Base-by-base conservation (phyloP, 495 filamentous ascomycete genomes). In the Talaromyces nanjingensis region DNA sequence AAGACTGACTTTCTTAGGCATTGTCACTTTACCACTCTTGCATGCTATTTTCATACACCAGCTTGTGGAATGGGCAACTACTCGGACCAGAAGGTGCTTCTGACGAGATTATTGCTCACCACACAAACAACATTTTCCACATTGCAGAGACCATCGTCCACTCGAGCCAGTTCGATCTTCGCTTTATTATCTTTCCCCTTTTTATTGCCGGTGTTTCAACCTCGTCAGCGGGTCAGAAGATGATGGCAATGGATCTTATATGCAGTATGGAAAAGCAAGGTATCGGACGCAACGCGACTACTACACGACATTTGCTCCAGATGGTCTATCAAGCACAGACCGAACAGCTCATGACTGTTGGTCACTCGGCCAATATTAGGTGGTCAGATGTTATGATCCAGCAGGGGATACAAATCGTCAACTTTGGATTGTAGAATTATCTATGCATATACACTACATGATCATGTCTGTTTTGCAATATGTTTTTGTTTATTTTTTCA, bases 161-260 rank as follows among this genome's bases (percentile, higher is more conserved):
- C 9, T 63, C 62, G 3, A 66, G 66, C 2, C 71, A 71, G n/a
- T 65, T 70, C 20, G 78, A 82, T 53, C 78, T 73, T 6, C 76
- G 77, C 20, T 82, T 83, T 62, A 64, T 83, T 34, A 73, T 83
- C 0, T 86, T 87, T 68, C 84, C 84, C 0, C 68, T 86, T 0
- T 86, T 86, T 69, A 77, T 87, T 59, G 78, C 84, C 0, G 85
- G 84, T 8, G 75, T 79, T 47, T 79, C 79, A 0, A 68, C 79
- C 0, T 70, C 68, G 7, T 73, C 74, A 20, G 70, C 70, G 16
- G 72, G 71, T 0, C 73, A 80, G 9, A 84, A 86, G 69, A 73
- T 73, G 65, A 72, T 77, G 72, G 79, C 79, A 5, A 73, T 86
- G 64, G 73, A 78, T 16, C 64, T 87, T 59, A 74, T 87, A 31